phyloP scores from a whole-genome alignment of 306 rosid species.

The Quercus robur region DNA sequence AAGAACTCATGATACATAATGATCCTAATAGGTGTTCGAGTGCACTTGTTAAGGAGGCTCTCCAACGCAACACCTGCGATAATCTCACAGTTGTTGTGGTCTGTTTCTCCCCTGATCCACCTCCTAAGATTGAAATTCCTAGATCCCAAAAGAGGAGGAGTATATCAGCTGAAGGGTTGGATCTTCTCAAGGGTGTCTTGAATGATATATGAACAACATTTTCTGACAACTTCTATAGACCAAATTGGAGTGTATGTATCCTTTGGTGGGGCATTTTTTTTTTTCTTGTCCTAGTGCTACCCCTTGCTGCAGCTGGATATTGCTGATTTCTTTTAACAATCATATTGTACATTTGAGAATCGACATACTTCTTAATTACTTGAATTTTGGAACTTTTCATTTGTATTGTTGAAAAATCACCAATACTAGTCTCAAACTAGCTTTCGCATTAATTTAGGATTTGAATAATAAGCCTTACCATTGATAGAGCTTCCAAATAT shows the following conservation, averaged over 20 bases:
- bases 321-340: constrained; percentile 24
- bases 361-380: not conserved
- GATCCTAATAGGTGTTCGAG: constrained; percentile 49
- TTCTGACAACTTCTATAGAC: constrained; percentile 27
- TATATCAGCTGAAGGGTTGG: constrained; percentile 70
- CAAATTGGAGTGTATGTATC: constrained; percentile 11
- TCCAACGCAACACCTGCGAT: constrained; percentile 64
- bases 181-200: constrained; percentile 68
- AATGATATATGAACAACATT: constrained; percentile 32
- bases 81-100: constrained; percentile 62
- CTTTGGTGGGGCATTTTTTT: constrained; percentile 33
- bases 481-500: not conserved
- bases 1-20: constrained; percentile 58
- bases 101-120: constrained; percentile 62
- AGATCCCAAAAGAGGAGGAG: constrained; percentile 61
- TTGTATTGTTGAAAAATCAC: not conserved
- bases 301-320: not conserved
- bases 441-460: not conserved
- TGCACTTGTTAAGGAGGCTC: constrained; percentile 57
- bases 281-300: constrained; percentile 7
- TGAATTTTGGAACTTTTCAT: constrained; percentile 10
- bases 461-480: not conserved
- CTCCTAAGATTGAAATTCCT: constrained; percentile 56
- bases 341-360: constrained; percentile 8
- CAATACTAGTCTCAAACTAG: not conserved